phyloP scores from a whole-genome alignment of 2,329 filamentous ascomycete species.

The Hypoxylon sp. region DNA sequence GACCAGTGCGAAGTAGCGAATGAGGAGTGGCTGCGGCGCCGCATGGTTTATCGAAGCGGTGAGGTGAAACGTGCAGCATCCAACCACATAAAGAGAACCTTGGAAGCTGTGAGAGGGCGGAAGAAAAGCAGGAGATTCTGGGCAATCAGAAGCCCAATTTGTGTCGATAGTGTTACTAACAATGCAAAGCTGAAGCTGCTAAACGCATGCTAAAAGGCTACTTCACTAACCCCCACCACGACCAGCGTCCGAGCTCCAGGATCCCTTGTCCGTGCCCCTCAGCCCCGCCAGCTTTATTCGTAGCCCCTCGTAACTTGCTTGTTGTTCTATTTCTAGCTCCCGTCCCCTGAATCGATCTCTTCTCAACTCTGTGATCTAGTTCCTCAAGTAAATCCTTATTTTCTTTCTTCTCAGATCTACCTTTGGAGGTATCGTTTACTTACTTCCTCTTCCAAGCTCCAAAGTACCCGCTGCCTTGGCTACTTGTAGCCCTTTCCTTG shows the following conservation, averaged over 20 bases:
- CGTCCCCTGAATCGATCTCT: conserved; percentile 13
- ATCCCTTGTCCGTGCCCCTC: conserved; percentile 37
- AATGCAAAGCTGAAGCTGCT: conserved; percentile 44
- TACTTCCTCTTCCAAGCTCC: too few species aligned
- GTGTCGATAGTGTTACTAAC: conserved; percentile 30
- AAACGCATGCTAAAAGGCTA: conserved; percentile 18
- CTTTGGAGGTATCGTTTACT: too few species aligned
- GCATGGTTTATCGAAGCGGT: conserved; percentile 43
- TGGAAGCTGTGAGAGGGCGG: conserved; percentile 5
- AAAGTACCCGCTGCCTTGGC: too few species aligned
- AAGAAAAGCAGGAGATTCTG: conserved; percentile 26
- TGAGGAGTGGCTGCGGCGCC: conserved; percentile 33
- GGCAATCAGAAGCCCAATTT: conserved; percentile 20
- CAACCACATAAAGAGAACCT: conserved; percentile 18
- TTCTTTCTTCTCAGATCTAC: too few species aligned
- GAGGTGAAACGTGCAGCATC: conserved; percentile 31
- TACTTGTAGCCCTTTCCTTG: neutral
- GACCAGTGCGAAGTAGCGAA: conserved; percentile 27
- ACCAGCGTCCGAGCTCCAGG: conserved; percentile 8
- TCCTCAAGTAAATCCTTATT: neutral
- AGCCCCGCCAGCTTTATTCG: conserved; percentile 42
- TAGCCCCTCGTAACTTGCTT: conserved; percentile 20
- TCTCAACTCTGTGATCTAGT: conserved; percentile 15
- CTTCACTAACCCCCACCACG: conserved; percentile 27
- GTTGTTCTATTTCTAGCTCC: conserved; percentile 31